phyloP scores from a whole-genome alignment of 768 basidiomycete species.

The Lyophyllum atratum region DNA sequence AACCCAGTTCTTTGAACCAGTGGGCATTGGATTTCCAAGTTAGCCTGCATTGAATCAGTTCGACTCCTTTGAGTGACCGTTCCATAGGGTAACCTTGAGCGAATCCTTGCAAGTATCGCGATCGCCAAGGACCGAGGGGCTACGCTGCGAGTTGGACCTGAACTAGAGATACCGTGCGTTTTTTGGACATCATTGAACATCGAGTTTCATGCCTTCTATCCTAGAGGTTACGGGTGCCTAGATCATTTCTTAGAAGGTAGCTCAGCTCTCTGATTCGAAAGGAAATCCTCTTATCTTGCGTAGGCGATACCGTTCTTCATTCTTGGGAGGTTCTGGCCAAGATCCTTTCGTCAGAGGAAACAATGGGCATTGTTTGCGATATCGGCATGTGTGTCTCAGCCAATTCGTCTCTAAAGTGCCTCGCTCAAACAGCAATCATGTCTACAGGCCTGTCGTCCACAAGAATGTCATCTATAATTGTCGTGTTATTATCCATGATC shows the following conservation, averaged over 20 bases:
- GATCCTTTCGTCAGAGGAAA: conserved; percentile 78
- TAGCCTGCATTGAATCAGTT: conserved; percentile 13
- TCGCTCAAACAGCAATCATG: background rate
- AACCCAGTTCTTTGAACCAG: conserved; percentile 85
- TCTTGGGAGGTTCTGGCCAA: conserved; percentile 98
- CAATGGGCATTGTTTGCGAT: conserved; percentile 90
- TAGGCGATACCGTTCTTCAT: conserved; percentile 94
- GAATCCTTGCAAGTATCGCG: conserved; percentile 85
- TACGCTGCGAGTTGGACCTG: conserved; percentile 91
- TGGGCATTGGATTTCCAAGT: conserved; percentile 97
- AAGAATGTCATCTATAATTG: conserved; percentile 99
- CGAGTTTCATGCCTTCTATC: background rate
- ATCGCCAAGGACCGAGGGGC: conserved; percentile 90
- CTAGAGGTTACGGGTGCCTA: conserved; percentile 93
- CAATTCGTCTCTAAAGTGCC: background rate
- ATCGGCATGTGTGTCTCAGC: conserved; percentile 80
- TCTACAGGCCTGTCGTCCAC: conserved; percentile 89
- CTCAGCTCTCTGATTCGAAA: background rate
- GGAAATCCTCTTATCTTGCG: background rate
- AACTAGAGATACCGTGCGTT: conserved; percentile 88
- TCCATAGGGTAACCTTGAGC: conserved; percentile 84
- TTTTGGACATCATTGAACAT: background rate
- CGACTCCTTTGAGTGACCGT: background rate
- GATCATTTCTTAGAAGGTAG: conserved; percentile 97
- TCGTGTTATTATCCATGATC: conserved; percentile 84